Percentiles rank a stretch among this genome's conserved stretches.
Conservation (phyloP, 179 eudicot genomes). For the Monotropa hypopitys region DNA sequence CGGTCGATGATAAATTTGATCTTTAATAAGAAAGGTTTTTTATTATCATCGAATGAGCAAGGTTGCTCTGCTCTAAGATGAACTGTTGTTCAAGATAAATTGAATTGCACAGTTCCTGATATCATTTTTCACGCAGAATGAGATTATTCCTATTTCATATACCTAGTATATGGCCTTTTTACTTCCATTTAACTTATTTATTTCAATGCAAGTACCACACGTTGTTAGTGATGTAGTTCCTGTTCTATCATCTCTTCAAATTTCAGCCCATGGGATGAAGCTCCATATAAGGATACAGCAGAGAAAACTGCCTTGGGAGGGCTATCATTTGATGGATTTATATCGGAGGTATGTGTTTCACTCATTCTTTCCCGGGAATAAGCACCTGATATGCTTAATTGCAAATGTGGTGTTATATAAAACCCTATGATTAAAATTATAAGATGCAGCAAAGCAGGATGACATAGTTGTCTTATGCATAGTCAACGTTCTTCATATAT, state of each 20-base stretch:
- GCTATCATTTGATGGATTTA: constrained; percentile 58
- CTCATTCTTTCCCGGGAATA: background rate
- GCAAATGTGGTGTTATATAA: background rate
- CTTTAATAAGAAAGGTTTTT: background rate
- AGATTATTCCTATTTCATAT: too few relatives aligned
- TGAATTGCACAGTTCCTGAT: background rate
- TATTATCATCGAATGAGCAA: background rate
- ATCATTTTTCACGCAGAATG: background rate
- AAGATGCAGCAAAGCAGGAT: too few relatives aligned
- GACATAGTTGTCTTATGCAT: too few relatives aligned
- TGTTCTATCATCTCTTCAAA: constrained; percentile 4
- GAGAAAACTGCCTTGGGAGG: constrained; percentile 72
- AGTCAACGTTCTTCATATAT: too few relatives aligned
- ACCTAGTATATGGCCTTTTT: too few relatives aligned
- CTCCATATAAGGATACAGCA: constrained; percentile 71
- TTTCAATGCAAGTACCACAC: background rate
- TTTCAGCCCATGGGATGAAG: constrained; percentile 79
- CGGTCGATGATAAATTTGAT: too few relatives aligned
- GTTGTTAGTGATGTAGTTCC: background rate
- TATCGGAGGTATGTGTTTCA: constrained; percentile 49
- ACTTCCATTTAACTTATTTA: background rate
- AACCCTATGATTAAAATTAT: too few relatives aligned
- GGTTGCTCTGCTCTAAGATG: background rate
- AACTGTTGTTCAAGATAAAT: background rate
- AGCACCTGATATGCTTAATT: background rate